phyloP scores from a whole-genome alignment of 73 alveolate genomes.

The Paramecium bursaria region DNA sequence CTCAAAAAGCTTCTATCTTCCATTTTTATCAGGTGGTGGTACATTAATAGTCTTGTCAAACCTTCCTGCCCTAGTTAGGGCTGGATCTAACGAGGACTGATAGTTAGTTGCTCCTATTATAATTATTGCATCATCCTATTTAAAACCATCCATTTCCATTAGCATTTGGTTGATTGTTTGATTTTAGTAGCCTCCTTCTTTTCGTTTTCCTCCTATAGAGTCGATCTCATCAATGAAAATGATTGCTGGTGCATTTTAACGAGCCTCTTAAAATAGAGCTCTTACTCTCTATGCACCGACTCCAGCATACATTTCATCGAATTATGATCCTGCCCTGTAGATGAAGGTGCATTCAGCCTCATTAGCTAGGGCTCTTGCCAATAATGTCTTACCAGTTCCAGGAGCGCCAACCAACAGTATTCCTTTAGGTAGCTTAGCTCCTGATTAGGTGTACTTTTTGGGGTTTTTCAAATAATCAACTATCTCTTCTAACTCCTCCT shows the following conservation, averaged over 20 bases:
- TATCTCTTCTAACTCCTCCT: slow-evolving; percentile 82
- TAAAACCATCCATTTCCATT: slow-evolving; percentile 88
- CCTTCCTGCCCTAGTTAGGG: slow-evolving; percentile 91
- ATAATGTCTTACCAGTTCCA: slow-evolving; percentile 93
- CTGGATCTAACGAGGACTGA: slow-evolving; percentile 90
- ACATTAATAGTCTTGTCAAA: slow-evolving; percentile 92
- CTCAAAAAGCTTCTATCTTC: slow-evolving; percentile 80
- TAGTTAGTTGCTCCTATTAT: slow-evolving; percentile 93
- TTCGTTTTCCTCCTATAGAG: slow-evolving; percentile 72
- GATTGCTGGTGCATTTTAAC: slow-evolving; percentile 77
- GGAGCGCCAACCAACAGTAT: slow-evolving; percentile 86
- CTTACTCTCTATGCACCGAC: slow-evolving; percentile 92
- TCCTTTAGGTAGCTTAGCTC: slow-evolving; percentile 93
- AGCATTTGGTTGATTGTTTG: slow-evolving; percentile 80
- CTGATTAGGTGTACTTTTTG: slow-evolving; percentile 81
- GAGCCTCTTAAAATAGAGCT: slow-evolving; percentile 87
- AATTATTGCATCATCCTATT: slow-evolving; percentile 81
- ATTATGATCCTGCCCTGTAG: slow-evolving; percentile 94
- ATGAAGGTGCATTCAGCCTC: slow-evolving; percentile 85
- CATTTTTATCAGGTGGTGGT: slow-evolving; percentile 88
- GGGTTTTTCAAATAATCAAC: slow-evolving; percentile 88
- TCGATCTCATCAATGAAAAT: slow-evolving; percentile 79
- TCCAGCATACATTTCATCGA: slow-evolving; percentile 98
- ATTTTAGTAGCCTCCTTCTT: slow-evolving; percentile 71
- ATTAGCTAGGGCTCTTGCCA: slow-evolving; percentile 94